Evolutionary conservation across 2,329 filamentous ascomycete genomes (phyloP).

Genomic region (Gremmenia infestans): DNA sequence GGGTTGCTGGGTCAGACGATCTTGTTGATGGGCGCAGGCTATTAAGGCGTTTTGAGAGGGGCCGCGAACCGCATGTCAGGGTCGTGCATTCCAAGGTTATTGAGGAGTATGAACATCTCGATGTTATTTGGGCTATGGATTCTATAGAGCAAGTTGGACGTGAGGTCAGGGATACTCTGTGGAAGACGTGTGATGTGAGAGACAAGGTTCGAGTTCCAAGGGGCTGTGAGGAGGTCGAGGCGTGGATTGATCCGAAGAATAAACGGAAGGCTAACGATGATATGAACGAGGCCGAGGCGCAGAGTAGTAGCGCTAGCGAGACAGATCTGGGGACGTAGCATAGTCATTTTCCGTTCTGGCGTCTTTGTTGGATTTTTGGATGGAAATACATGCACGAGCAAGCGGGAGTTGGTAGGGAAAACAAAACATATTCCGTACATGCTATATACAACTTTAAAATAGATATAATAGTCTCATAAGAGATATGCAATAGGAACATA

Average conservation of each 20-base stretch:
- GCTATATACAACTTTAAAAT: too few relatives aligned
- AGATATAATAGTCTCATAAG: too few relatives aligned
- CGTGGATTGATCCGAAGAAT: conserved; percentile 20
- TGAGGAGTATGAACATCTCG: conserved; percentile 85
- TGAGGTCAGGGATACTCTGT: conserved; percentile 76
- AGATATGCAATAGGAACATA: too few relatives aligned
- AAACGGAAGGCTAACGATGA: background rate
- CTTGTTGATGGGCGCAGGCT: conserved; percentile 78
- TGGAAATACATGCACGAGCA: too few relatives aligned
- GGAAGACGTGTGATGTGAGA: conserved; percentile 59
- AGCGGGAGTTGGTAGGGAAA: too few relatives aligned
- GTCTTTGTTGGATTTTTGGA: too few relatives aligned
- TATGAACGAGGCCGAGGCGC: background rate
- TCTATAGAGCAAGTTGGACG: conserved; percentile 74
- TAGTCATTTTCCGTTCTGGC: too few relatives aligned
- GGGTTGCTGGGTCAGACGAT: conserved; percentile 78
- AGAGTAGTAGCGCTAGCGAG: conserved; percentile 1
- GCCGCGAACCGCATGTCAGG: conserved; percentile 73
- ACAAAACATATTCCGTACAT: too few relatives aligned
- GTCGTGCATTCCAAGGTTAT: conserved; percentile 81
- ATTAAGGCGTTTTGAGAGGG: conserved; percentile 67
- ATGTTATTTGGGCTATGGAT: conserved; percentile 94
- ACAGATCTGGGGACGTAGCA: background rate
- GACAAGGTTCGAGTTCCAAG: conserved; percentile 23
- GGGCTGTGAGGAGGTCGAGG: conserved; percentile 27